These are phyloP conservation scores for Suillus paluster DNA, from an alignment of 768 basidiomycete genomes.

Conservation along the genomic window DNA sequence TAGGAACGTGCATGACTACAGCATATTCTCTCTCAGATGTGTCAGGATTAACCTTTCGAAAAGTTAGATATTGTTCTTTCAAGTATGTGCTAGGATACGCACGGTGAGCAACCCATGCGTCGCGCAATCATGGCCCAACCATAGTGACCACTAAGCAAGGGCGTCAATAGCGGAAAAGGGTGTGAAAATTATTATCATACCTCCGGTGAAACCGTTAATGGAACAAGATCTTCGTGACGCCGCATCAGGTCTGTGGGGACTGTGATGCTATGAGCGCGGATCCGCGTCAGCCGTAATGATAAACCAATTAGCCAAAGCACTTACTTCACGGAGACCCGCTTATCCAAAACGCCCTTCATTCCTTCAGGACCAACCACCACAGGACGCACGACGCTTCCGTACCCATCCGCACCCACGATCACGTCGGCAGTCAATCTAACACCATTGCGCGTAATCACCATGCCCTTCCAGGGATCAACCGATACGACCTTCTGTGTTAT, in stretches of 20 bases:
- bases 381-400: constrained; percentile 44
- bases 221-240: constrained; percentile 22
- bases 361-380: constrained; percentile 33
- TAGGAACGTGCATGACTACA: constrained; percentile 14
- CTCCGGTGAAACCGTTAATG: constrained; percentile 12
- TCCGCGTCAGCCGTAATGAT: background rate
- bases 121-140: constrained; percentile 27
- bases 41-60: constrained; percentile 12
- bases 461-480: constrained; percentile 35
- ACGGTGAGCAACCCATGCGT: constrained; percentile 24
- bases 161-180: background rate
- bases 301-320: background rate
- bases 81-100: background rate
- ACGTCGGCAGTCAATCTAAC: constrained; percentile 51
- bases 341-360: constrained; percentile 13
- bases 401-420: constrained; percentile 65
- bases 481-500: constrained; percentile 43
- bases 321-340: constrained; percentile 20
- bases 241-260: constrained; percentile 20
- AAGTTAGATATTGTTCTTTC: background rate
- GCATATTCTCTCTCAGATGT: constrained; percentile 20
- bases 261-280: constrained; percentile 13
- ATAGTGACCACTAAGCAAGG: constrained; percentile 21
- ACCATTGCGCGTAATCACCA: constrained; percentile 42
- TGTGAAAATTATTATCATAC: constrained; percentile 10